Conservation (phyloP, 2,329 filamentous ascomycete genomes). For the Pseudogymnoascus sp. region DNA sequence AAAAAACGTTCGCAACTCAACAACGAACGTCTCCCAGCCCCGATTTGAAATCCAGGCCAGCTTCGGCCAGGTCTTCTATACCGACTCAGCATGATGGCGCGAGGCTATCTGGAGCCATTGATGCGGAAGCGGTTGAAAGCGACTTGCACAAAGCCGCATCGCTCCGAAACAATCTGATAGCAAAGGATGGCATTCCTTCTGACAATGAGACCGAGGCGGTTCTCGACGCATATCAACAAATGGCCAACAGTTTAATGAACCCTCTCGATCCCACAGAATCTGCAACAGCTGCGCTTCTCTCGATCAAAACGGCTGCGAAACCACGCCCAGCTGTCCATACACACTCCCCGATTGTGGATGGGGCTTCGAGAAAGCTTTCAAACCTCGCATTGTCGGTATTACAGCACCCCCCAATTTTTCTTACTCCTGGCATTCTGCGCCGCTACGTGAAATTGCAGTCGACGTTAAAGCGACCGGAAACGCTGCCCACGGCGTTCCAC, state of each 20-base stretch:
- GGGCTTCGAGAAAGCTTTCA: conserved; percentile 42
- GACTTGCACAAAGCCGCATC: conserved; percentile 18
- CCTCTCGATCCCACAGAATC: conserved; percentile 12
- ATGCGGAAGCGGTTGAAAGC: conserved; percentile 18
- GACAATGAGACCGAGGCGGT: conserved; percentile 18
- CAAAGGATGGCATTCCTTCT: conserved; percentile 17
- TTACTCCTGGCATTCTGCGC: conserved; percentile 63
- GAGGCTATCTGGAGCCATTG: conserved; percentile 4
- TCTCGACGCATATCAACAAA: conserved; percentile 19
- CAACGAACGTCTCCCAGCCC: not conserved
- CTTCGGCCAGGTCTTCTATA: not conserved
- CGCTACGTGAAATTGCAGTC: conserved; percentile 71
- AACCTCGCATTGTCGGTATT: conserved; percentile 61
- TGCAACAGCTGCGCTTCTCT: conserved; percentile 36
- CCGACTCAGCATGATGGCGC: not conserved
- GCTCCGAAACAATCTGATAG: conserved; percentile 19
- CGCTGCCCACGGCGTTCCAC: conserved; percentile 70
- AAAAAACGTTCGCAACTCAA: conserved; percentile 14
- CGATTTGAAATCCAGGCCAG: not conserved
- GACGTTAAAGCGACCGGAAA: conserved; percentile 62
- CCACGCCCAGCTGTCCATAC: conserved; percentile 13
- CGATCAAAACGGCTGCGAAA: conserved; percentile 28
- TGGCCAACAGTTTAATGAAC: conserved; percentile 22
- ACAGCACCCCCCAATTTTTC: conserved; percentile 67
- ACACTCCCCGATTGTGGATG: conserved; percentile 14